Conservation (phyloP, 1,284 basidiomycete species). For the Ganoderma sp. region DNA sequence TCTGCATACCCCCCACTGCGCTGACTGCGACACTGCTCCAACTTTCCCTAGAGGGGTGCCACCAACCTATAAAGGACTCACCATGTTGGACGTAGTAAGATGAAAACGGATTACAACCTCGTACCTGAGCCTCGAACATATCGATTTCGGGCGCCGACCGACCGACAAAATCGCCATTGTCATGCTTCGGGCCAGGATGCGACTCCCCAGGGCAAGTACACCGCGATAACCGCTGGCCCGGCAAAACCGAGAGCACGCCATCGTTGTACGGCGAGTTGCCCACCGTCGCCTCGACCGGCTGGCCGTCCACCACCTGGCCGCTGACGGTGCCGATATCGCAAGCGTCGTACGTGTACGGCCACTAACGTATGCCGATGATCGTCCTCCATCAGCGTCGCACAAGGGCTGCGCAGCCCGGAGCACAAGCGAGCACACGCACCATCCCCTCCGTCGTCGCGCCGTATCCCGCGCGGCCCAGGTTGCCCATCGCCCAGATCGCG, state of each 20-base stretch:
- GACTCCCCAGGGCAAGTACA: slow-evolving; percentile 82
- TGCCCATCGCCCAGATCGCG: slow-evolving; percentile 58
- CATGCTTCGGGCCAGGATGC: slow-evolving; percentile 77
- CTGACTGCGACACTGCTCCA: slow-evolving; percentile 52
- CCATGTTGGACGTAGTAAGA: no score
- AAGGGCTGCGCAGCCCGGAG: background rate
- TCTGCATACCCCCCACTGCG: slow-evolving; percentile 41
- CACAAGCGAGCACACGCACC: slow-evolving; percentile 34
- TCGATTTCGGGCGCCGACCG: slow-evolving; percentile 80
- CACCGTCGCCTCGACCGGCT: slow-evolving; percentile 45
- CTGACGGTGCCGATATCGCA: slow-evolving; percentile 63
- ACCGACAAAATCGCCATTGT: slow-evolving; percentile 45
- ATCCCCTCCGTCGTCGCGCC: slow-evolving; percentile 61
- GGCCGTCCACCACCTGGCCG: slow-evolving; percentile 50
- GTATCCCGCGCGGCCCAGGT: slow-evolving; percentile 45
- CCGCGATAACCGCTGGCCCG: slow-evolving; percentile 77
- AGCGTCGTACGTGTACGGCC: slow-evolving; percentile 60
- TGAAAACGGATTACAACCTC: background rate
- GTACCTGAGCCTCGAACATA: slow-evolving; percentile 61
- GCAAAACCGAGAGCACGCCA: slow-evolving; percentile 63
- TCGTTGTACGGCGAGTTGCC: slow-evolving; percentile 44
- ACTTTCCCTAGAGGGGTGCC: slow-evolving; percentile 22
- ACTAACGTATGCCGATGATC: slow-evolving; percentile 35
- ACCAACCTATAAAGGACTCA: background rate
- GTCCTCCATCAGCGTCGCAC: slow-evolving; percentile 3